phyloP scores from a whole-genome alignment of 1,284 basidiomycete genomes.

The Pterulicium gracile region DNA sequence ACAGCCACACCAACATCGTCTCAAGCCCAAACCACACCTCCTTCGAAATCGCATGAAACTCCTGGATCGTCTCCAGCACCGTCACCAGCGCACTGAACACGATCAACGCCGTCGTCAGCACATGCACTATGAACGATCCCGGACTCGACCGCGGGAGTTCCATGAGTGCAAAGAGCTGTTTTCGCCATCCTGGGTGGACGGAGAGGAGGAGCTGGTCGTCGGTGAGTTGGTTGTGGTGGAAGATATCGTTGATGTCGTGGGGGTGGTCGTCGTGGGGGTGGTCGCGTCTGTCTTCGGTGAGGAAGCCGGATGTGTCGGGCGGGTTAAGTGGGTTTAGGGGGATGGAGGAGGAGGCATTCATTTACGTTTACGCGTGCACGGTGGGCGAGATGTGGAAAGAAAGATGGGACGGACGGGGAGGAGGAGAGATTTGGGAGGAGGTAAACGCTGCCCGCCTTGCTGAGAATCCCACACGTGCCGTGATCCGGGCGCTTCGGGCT shows the following conservation, averaged over 20 bases:
- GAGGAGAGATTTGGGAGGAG: background rate
- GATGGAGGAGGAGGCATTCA: constrained; percentile 10
- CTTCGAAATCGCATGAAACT: constrained; percentile 63
- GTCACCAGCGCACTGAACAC: constrained; percentile 70
- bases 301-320: constrained; percentile 19
- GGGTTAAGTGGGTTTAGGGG: constrained; percentile 15
- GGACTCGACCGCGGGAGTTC: constrained; percentile 60
- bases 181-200: constrained; percentile 47
- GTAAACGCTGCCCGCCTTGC: no score
- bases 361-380: background rate
- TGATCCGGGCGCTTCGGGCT: no score
- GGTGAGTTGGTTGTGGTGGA: constrained; percentile 20
- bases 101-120: constrained; percentile 54
- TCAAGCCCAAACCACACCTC: constrained; percentile 76
- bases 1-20: constrained; percentile 66
- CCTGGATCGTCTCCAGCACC: constrained; percentile 75
- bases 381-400: background rate
- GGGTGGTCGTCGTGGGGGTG: constrained; percentile 16
- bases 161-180: constrained; percentile 46
- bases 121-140: constrained; percentile 55
- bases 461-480: no score
- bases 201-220: constrained; percentile 23
- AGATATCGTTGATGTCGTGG: constrained; percentile 23
- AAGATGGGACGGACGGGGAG: background rate
- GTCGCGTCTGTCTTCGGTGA: constrained; percentile 22